Evolutionary conservation across 768 basidiomycete genomes (phyloP), one percentile per base, ranked within the genome.

Genomic region (Suillus variegatus): DNA sequence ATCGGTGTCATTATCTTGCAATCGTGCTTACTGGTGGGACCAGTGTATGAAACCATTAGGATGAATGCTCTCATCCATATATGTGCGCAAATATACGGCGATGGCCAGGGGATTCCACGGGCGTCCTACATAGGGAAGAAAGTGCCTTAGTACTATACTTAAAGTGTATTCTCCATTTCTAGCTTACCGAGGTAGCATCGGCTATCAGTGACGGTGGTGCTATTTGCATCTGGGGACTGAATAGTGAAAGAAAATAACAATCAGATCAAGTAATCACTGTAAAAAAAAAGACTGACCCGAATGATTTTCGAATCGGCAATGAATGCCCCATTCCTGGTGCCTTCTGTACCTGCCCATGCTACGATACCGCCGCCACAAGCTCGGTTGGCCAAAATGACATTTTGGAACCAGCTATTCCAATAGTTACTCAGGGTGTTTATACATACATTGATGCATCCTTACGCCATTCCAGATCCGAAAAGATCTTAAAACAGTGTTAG

Each of bases 31-130:
- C 58, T 18, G 73, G 66, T 73, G 75, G 65, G 76, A 72, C 67
- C 86, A 88, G 0, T 85, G 78, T 1, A 73, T 83, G 77, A 83
- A 89, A 9, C 87, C 87, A 12, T 70, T 79, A 1, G 86, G 80
- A 8, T 76, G 57, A 41, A 88, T 81, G 67, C 81, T 85, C 14
- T 82, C 77, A 62, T 89, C 87, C 87, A 89, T 89, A 60, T 80
- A 83, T 0, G 82, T 87, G 6, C 74, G 75, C 9, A 88, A 72
- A 65, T 77, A 89, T 1, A 89, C 83, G 0, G 86, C 82, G 0
- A 81, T 81, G 0, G 87, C 84, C 8, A 85, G 74, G 60, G 84
- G 80, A 70, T 88, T 89, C 88, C 89, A 90, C 0, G 89, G 88
- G 3, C 88, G 82, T 14, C 73, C 71, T 79, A 49, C n/a, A 47